These are phyloP conservation scores for Escallonia herrerae DNA, from an alignment of 129 eudicot genomes.

Conservation along the genomic window DNA sequence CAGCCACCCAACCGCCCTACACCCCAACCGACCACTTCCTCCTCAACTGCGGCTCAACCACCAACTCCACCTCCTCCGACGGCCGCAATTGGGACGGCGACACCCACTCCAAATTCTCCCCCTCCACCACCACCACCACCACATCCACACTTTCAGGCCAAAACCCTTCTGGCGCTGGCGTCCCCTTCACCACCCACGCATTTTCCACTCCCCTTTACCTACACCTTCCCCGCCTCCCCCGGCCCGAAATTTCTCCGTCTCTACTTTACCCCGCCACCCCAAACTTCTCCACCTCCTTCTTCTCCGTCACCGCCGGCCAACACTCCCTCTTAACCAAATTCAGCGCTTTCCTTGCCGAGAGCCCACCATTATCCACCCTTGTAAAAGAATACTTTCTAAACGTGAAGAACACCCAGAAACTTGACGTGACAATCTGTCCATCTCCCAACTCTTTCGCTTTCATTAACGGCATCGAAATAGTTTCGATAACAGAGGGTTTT, in stretches of 20 bases:
- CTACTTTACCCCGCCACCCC: conserved; percentile 20
- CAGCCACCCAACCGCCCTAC: not conserved
- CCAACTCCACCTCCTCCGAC: no score
- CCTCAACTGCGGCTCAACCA: no score
- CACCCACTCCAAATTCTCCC: no score
- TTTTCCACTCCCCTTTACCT: no score
- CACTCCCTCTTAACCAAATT: conserved; percentile 40
- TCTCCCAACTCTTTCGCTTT: conserved; percentile 39
- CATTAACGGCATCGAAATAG: conserved; percentile 49
- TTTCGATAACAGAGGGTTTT: conserved; percentile 26
- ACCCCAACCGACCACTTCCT: no score
- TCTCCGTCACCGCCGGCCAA: conserved; percentile 30
- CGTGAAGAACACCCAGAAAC: conserved; percentile 11
- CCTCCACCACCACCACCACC: not conserved
- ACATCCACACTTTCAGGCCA: no score
- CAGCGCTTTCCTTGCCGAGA: conserved; percentile 25
- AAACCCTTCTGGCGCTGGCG: no score
- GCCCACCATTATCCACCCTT: not conserved
- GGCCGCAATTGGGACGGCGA: no score
- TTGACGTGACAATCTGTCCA: no score
- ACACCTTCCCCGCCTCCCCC: no score
- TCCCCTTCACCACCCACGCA: no score
- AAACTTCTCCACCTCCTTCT: conserved; percentile 14
- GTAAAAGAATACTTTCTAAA: conserved; percentile 32
- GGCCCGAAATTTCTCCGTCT: no score